Base-by-base conservation (phyloP, 2,329 filamentous ascomycete genomes). In the Hypoxylon sp. region DNA sequence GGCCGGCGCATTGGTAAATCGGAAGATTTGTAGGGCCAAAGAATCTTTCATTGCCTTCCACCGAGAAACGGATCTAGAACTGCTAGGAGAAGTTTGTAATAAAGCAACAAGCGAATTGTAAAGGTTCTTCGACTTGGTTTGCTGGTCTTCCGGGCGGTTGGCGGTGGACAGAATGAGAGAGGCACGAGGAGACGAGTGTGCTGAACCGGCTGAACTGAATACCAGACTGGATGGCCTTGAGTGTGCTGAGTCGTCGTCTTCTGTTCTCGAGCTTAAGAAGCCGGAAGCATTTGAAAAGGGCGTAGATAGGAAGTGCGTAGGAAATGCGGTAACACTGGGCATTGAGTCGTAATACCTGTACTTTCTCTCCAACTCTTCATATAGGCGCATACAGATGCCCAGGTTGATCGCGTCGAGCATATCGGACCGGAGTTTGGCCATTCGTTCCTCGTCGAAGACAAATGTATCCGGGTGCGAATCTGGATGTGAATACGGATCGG, bases 391-490 rank as follows among this genome's bases (percentile, higher is more conserved):
- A 81, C 88, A 91, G 14, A 91, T 83, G 65, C 90, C 87, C 11
- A 91, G 77, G 74, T 90, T 90, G 73, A 91, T 85, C 59, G 86
- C 83, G 72, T 91, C 88, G 31, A 86, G 82, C 78, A 90, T 84
- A 74, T 91, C 88, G 5, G 85, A 83, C 17, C 88, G 85, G 37
- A 91, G 81, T 74, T 90, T 90, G 55, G 85, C 74, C 47, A 91
- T 81, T 31, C 89, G 86, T 75, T 91, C 89, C 74, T 90, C 88
- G 71, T 91, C 89, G 60, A 90, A 90, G 48, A 89, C 79, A 72
- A 91, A 90, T 0, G 88, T 90, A 50, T 86, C 86, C 0, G 88
- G 88, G 1, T 89, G 78, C 5, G 88, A 90, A 50, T 86, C 86
- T 0, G 88, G 88, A 2, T 89, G 78, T 5, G 75, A 72, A 70